These are phyloP conservation scores for Spiraea crenata DNA, from an alignment of 331 rosid genomes.

Conservation along the genomic window DNA sequence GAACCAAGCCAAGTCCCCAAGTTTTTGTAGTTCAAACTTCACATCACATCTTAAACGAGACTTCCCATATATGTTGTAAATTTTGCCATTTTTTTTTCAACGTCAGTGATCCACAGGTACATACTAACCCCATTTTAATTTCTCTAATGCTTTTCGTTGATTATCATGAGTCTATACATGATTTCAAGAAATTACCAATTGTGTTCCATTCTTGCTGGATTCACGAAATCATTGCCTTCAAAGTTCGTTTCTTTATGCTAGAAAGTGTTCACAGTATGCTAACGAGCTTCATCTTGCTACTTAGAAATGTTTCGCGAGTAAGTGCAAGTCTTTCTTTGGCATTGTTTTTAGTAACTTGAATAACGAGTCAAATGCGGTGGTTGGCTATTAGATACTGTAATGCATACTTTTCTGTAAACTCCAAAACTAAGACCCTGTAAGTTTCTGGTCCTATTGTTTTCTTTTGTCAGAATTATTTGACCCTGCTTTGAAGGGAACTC, in stretches of 20 bases:
- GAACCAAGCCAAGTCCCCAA: no score
- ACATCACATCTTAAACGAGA: no score
- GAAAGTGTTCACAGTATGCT: not conserved
- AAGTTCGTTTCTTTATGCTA: not conserved
- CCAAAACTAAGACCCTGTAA: not conserved
- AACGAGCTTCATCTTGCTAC: no score
- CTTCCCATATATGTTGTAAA: no score
- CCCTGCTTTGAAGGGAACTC: conserved; percentile 53
- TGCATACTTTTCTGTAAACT: not conserved
- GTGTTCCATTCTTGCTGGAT: not conserved
- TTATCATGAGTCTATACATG: not conserved
- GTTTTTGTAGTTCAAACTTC: no score
- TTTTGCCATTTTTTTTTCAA: no score
- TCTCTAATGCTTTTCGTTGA: not conserved
- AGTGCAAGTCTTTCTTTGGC: no score
- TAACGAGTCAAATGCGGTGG: not conserved
- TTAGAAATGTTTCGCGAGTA: no score
- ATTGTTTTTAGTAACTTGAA: no score
- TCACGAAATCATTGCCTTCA: not conserved
- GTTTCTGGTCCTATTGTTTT: no score
- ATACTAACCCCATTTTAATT: not conserved
- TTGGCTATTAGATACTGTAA: not conserved
- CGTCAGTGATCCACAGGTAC: conserved; percentile 34
- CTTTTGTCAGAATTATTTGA: conserved; percentile 44
- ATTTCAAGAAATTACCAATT: not conserved